These are phyloP conservation scores for Lactifluus pinguis DNA, from an alignment of 768 basidiomycete species.

Conservation along the genomic window DNA sequence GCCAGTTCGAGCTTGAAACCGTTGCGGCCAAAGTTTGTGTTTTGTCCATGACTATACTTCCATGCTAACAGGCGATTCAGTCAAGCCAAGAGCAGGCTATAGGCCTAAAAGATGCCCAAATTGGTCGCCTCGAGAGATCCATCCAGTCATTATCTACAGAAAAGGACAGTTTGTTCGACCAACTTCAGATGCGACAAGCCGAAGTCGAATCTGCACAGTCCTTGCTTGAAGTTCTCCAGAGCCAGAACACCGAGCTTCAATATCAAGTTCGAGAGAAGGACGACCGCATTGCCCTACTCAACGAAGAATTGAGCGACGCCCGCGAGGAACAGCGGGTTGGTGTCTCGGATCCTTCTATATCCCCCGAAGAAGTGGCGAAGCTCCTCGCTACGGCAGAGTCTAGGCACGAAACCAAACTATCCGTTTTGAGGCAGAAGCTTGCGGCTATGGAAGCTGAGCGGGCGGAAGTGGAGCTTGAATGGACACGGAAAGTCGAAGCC, in stretches of 20 bases:
- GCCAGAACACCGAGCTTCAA: constrained; percentile 74
- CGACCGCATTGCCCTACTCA: constrained; percentile 62
- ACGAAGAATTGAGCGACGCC: constrained; percentile 59
- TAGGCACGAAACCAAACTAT: constrained; percentile 67
- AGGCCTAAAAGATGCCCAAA: constrained; percentile 46
- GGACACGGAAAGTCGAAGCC: constrained; percentile 76
- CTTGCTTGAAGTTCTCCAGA: constrained; percentile 64
- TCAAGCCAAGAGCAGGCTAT: constrained; percentile 61
- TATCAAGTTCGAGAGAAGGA: constrained; percentile 77
- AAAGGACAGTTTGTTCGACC: constrained; percentile 77
- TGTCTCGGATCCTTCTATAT: constrained; percentile 38
- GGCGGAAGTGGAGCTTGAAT: constrained; percentile 79
- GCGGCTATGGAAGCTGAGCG: constrained; percentile 69
- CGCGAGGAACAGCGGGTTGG: constrained; percentile 47
- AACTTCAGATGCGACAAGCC: constrained; percentile 79
- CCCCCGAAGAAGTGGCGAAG: constrained; percentile 58
- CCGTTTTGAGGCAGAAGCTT: constrained; percentile 61
- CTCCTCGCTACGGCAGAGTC: constrained; percentile 65
- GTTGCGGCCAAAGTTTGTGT: constrained; percentile 61
- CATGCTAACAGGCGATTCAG: constrained; percentile 31
- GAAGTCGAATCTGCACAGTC: constrained; percentile 79
- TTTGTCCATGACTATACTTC: neutral
- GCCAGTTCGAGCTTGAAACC: constrained; percentile 71
- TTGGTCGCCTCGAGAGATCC: constrained; percentile 60
- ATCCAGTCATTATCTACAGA: constrained; percentile 62